Evolutionary conservation across 371 early-diverging fungal species (phyloP), one percentile per base, ranked within the genome.

Genomic region (Mortierella sp.): DNA sequence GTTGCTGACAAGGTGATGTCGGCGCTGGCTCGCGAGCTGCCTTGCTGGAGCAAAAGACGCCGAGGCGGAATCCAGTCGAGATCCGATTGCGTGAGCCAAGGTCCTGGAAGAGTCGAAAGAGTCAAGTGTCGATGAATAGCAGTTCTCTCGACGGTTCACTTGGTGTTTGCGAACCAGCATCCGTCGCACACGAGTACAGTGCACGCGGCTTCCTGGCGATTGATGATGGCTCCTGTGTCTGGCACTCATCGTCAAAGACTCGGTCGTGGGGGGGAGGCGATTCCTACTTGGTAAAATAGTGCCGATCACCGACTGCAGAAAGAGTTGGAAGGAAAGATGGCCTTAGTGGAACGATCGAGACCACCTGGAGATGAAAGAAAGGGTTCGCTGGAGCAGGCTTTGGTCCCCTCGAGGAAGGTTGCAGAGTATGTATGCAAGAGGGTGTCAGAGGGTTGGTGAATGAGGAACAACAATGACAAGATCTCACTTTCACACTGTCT

Each of bases 101-200:
- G 50, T 42, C 47, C 28, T 45, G 42, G 43, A 34, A 34, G 34
- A 34, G 34, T 34, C 7, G 50, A 24, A 42, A 39, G 56, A 50
- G 53, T 67, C 68, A 30, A 28, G 28, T 10, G 47, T 34, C 21
- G 55, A 38, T 43, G 54, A 26, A n/a, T 16, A 45, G 31, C 47
- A 34, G 47, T 64, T 50, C 60, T 53, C 67, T 50, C 73, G 63
- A 19, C 73, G 73, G 45, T 60, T 60, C 64, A 73, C 14, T 43
- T 67, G 67, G 28, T 64, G 67, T 51, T 73, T 73, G 53, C 73
- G 73, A 26, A 58, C 68, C 61, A 63, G 58, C 51, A 67, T 54
- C 49, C 60, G 73, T 73, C 73, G 67, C 43, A 73, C 67, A 59
- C 68, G 73, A 60, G 67, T 64, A 51, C 73, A 67, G 56, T 73